Percentiles rank a stretch among this genome's conserved stretches.
These are phyloP conservation scores for Salix koriyanagi DNA, from an alignment of 345 rosid genomes.

Conservation along the genomic window DNA sequence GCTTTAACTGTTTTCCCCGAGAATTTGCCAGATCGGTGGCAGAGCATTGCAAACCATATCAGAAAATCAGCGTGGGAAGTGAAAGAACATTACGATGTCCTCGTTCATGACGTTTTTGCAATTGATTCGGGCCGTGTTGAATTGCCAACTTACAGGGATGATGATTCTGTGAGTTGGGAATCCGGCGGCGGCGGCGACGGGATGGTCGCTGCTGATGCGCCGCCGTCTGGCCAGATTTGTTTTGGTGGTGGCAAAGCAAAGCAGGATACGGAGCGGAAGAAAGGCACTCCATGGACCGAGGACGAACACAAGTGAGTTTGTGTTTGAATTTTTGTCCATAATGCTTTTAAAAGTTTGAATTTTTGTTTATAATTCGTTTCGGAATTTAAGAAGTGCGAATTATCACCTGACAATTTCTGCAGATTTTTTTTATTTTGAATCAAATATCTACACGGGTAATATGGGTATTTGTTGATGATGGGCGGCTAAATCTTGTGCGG, in stretches of 20 bases:
- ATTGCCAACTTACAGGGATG: conserved; percentile 55
- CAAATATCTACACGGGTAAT: too few relatives aligned
- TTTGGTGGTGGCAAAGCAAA: conserved; percentile 25
- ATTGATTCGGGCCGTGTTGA: conserved; percentile 69
- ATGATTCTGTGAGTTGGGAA: conserved; percentile 24
- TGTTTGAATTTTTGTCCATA: not conserved
- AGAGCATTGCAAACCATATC: conserved; percentile 42
- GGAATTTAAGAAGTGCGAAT: not conserved
- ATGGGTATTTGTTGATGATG: too few relatives aligned
- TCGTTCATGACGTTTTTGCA: conserved; percentile 55
- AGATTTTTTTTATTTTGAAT: not conserved
- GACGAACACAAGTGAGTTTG: conserved; percentile 47
- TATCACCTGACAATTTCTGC: not conserved
- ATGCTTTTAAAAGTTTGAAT: too few relatives aligned
- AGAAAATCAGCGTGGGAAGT: conserved; percentile 49
- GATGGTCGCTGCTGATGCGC: not conserved
- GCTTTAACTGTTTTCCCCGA: conserved; percentile 58
- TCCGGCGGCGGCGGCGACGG: not conserved
- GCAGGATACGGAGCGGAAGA: conserved; percentile 52
- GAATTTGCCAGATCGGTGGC: conserved; percentile 59
- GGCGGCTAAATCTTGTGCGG: too few relatives aligned
- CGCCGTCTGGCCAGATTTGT: conserved; percentile 35
- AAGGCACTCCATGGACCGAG: conserved; percentile 72
- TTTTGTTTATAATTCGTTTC: not conserved
- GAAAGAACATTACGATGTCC: conserved; percentile 47